Base-by-base conservation (phyloP, 768 basidiomycete species). In the Tulasnella sp. region DNA sequence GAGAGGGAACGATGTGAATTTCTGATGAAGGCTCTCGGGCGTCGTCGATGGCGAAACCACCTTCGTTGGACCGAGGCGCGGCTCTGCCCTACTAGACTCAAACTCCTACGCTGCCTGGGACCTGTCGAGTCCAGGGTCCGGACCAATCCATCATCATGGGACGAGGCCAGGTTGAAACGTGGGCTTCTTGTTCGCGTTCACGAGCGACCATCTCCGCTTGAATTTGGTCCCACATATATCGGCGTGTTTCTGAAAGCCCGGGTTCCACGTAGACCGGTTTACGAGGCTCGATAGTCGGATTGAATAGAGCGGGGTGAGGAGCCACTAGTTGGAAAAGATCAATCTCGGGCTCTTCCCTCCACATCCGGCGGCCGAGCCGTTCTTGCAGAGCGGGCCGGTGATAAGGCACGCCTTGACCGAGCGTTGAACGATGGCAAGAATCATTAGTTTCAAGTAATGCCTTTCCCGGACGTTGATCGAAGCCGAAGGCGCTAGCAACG, bases 181-280 rank as follows among this genome's bases (percentile, higher is more conserved):
- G 44, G 35, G 71, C 44, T 9, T 40, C 71, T 40, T 72, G 71
- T 72, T 72, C 71, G 26, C 44, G 44, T 20, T 72, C 71, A 13
- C 44, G 39, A 72, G 71, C 71, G 37, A 40, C 44, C 39, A 72
- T 72, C 26, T 72, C 71, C 71, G 71, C 71, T 40, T 72, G 71
- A 40, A 72, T 46, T 23, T 46, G 71, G 37, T 72, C 71, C 71
- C 71, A 72, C n/a, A 40, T 40, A 39, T 72, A 72, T 29, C 37
- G 39, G 6, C 44, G 29, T n/a, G 71, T 35, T 13, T 46, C 71
- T 29, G n/a, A 46, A 5, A 40, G n/a, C 11, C 71, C 71, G 61
- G 61, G 23, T 32, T 67, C 61, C 20, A 40, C 37, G 9, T 32
- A 40, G 39, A 40, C 71, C 44, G 39, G 11, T n/a, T 40, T 72